Evolutionary conservation across 352 stramenopile species (phyloP), one percentile per base, ranked within the genome.

Genomic region (Blastocystis sp.): DNA sequence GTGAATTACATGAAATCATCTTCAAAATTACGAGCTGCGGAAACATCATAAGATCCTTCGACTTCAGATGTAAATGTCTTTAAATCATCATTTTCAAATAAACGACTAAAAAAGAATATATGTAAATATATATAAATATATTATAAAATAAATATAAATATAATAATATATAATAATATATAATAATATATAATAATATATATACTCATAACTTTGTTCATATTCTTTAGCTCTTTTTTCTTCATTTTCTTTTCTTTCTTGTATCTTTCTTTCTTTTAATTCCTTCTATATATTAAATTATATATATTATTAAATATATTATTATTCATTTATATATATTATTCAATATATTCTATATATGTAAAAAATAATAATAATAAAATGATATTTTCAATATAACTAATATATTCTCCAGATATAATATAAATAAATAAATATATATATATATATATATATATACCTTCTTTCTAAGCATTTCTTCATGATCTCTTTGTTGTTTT

Each of bases 291-390:
- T 76, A 3, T 71, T 59, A 6, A 40, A 9, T 19, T 13, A 44
- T 64, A 49, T 11, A 43, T 52, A 23, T 52, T 24, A 55, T 49
- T 55, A 39, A 10, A 55, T 35, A 3, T 27, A 31, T 6, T n/a
- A n/a, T n/a, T n/a, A n/a, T n/a, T n/a, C n/a, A n/a, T n/a, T n/a
- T n/a, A n/a, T n/a, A n/a, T n/a, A 45, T n/a, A 45, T 32, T 4
- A 25, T 11, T 58, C 30, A 33, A 49, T 0, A 34, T 64, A 23
- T 40, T n/a, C n/a, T n/a, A n/a, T n/a, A n/a, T n/a, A n/a, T n/a
- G n/a, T n/a, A n/a, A n/a, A n/a, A n/a, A n/a, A 34, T 62, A 88
- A 88, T 34, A 80, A 81, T 47, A 79, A 77, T 55, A 85, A 85
- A 23, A 89, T 69, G 24, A 70, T 72, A 54, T 88, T 89, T 24